Conservation (phyloP, 495 filamentous ascomycete genomes). For the Neurospora tetrasperma region DNA sequence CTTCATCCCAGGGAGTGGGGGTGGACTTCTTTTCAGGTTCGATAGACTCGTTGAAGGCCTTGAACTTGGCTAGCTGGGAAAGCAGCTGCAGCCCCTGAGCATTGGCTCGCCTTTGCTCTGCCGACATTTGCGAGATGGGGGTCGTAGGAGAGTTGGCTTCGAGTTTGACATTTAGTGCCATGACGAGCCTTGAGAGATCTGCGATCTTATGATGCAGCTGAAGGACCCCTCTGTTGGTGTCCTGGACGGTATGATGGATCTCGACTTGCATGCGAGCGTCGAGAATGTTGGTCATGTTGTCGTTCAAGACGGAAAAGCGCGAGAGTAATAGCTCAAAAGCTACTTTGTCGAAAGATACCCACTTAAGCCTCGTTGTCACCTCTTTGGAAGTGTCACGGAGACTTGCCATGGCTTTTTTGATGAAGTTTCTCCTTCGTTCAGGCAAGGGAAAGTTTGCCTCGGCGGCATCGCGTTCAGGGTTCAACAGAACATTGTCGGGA, state of each 20-base stretch:
- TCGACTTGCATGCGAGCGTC: conserved; percentile 34
- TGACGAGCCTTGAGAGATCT: conserved; percentile 30
- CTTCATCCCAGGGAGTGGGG: conserved; percentile 17
- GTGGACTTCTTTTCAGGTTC: conserved; percentile 17
- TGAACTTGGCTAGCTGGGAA: conserved; percentile 36
- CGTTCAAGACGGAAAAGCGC: conserved; percentile 30
- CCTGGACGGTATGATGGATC: conserved; percentile 33
- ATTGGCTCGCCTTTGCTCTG: conserved; percentile 21
- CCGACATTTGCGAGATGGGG: conserved; percentile 17
- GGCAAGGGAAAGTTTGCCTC: conserved; percentile 28
- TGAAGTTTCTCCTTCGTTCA: conserved; percentile 23
- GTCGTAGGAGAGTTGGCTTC: conserved; percentile 12
- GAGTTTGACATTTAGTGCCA: conserved; percentile 28
- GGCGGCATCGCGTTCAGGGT: conserved; percentile 28
- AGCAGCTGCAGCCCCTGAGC: conserved; percentile 26
- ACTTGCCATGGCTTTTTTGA: conserved; percentile 31
- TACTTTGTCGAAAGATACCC: conserved; percentile 35
- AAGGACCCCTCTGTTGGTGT: conserved; percentile 35
- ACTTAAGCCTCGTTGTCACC: conserved; percentile 21
- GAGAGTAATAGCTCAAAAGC: conserved; percentile 32
- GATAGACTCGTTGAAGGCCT: conserved; percentile 37
- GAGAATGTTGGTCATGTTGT: conserved; percentile 36
- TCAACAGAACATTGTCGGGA: conserved; percentile 17
- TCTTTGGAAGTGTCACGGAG: conserved; percentile 22
- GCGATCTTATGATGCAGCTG: conserved; percentile 33